Percentiles rank a stretch among this genome's conserved stretches.
phyloP scores from a whole-genome alignment of 2,329 filamentous ascomycete species.

The Botrytis fabae region DNA sequence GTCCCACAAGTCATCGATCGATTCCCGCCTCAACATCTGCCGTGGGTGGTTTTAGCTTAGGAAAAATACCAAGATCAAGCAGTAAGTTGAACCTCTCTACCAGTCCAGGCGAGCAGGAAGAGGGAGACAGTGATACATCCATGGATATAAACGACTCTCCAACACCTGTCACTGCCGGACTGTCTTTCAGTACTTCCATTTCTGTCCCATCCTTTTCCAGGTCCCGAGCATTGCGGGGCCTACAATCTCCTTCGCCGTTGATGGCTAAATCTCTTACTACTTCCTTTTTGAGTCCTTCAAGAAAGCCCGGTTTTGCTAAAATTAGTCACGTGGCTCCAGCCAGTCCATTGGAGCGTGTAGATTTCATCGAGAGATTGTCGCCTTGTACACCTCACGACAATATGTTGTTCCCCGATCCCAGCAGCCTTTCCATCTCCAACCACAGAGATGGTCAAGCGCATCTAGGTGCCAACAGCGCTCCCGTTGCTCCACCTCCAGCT shows the following conservation, averaged over 20 bases:
- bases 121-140: conserved; percentile 37
- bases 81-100: conserved; percentile 42
- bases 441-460: conserved; percentile 43
- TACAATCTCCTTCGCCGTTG: conserved; percentile 34
- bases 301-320: conserved; percentile 54
- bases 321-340: conserved; percentile 53
- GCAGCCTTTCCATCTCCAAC: conserved; percentile 78
- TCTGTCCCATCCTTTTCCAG: conserved; percentile 45
- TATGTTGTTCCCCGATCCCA: conserved; percentile 75
- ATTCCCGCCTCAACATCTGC: conserved; percentile 34
- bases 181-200: conserved; percentile 41
- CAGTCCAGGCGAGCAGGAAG: conserved; percentile 33
- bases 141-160: conserved; percentile 40
- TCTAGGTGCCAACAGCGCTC: conserved; percentile 42
- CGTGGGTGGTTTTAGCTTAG: conserved; percentile 34
- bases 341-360: conserved; percentile 59
- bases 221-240: conserved; percentile 42
- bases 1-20: conserved; percentile 37
- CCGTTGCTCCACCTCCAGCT: conserved; percentile 63
- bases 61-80: conserved; percentile 39
- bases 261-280: conserved; percentile 36
- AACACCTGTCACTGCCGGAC: conserved; percentile 41
- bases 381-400: conserved; percentile 79
- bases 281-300: conserved; percentile 37
- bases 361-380: conserved; percentile 51